These are phyloP conservation scores for Emericellopsis atlantica DNA, from an alignment of 2,329 filamentous ascomycete genomes.

Conservation along the genomic window DNA sequence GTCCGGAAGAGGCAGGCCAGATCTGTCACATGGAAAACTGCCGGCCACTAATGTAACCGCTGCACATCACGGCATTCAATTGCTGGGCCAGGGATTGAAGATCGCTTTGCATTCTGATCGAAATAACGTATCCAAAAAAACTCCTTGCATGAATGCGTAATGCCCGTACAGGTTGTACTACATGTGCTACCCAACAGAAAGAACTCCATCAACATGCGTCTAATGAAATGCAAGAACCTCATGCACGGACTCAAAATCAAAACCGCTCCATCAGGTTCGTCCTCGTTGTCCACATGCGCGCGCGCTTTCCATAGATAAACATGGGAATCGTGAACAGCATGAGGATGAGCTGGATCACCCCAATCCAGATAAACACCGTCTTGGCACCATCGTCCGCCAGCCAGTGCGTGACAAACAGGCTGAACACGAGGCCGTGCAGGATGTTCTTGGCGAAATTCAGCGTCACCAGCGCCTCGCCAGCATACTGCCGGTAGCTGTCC, in stretches of 20 bases:
- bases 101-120: too few relatives aligned
- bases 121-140: too few relatives aligned
- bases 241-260: slow-evolving; percentile 5
- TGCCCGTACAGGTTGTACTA: too few relatives aligned
- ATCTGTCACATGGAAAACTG: too few relatives aligned
- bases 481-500: slow-evolving; percentile 86
- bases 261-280: slow-evolving; percentile 77
- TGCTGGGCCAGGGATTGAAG: too few relatives aligned
- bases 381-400: slow-evolving; percentile 62
- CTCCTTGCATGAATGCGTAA: too few relatives aligned
- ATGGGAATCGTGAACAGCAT: slow-evolving; percentile 72
- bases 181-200: too few relatives aligned
- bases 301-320: slow-evolving; percentile 87
- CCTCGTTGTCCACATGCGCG: slow-evolving; percentile 86
- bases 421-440: slow-evolving; percentile 79
- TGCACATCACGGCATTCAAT: too few relatives aligned
- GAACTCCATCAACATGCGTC: too few relatives aligned
- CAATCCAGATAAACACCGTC: slow-evolving; percentile 69
- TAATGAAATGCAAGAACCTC: too few relatives aligned
- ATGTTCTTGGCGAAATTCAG: slow-evolving; percentile 93
- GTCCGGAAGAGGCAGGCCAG: too few relatives aligned
- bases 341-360: slow-evolving; percentile 70
- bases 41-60: too few relatives aligned
- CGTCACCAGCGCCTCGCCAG: slow-evolving; percentile 86
- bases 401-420: slow-evolving; percentile 81